Conservation (phyloP, 352 stramenopile species). For the Plasmopara halstedii region DNA sequence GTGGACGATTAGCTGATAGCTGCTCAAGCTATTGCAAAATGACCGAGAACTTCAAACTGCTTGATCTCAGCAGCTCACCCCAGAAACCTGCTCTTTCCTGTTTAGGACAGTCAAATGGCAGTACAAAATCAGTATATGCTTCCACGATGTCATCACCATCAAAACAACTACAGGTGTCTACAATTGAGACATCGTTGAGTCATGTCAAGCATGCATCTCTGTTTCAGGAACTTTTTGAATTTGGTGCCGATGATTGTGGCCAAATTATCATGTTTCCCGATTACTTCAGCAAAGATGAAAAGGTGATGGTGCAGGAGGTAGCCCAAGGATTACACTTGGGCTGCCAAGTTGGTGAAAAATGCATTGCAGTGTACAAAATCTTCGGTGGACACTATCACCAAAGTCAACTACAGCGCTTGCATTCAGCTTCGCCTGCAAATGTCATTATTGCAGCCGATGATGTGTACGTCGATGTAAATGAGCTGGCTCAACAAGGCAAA, state of each 20-base stretch:
- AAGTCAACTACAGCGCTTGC: constrained; percentile 7
- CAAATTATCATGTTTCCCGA: constrained; percentile 62
- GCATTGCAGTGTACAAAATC: constrained; percentile 53
- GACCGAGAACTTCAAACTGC: constrained; percentile 17
- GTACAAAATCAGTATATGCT: constrained; percentile 6
- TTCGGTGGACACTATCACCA: constrained; percentile 13
- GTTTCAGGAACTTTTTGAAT: constrained; percentile 56
- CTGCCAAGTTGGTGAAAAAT: constrained; percentile 58
- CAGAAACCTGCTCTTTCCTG: constrained; percentile 23
- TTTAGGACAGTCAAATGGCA: constrained; percentile 4
- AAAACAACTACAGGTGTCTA: constrained; percentile 3
- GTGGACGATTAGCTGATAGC: background rate
- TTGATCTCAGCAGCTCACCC: constrained; percentile 23
- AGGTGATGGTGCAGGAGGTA: constrained; percentile 40
- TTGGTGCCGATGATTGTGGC: constrained; percentile 30
- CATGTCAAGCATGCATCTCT: constrained; percentile 36
- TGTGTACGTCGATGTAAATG: constrained; percentile 61
- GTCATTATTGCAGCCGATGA: constrained; percentile 26
- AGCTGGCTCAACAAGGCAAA: constrained; percentile 62
- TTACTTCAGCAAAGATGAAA: constrained; percentile 53
- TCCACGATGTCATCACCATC: constrained; percentile 5
- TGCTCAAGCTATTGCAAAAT: constrained; percentile 8
- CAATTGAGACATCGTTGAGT: constrained; percentile 4
- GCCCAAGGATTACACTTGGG: constrained; percentile 44
- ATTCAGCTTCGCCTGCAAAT: background rate